A percentile compares a stretch with the other conserved stretches of the same genome.
Conservation (phyloP, 208 protist species). For the Trypanosoma lewisi region DNA sequence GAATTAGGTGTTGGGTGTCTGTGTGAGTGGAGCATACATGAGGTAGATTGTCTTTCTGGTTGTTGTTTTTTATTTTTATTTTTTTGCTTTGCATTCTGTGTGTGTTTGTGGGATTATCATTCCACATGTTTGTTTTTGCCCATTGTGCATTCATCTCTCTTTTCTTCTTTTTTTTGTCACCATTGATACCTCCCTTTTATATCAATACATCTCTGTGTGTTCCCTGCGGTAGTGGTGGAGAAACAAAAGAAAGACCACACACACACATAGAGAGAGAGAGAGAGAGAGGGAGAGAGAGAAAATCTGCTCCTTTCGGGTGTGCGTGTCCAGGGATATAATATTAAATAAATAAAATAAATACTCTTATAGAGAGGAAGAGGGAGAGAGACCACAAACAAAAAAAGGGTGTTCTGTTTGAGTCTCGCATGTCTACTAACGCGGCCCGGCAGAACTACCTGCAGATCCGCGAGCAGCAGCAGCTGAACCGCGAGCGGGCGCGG, state of each 20-base stretch:
- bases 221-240: too few species aligned
- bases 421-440: conserved; percentile 36
- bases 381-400: background rate
- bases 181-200: background rate
- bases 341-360: background rate
- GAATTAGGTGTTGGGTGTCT: too few species aligned
- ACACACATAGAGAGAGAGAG: too few species aligned
- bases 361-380: background rate
- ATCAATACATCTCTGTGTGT: too few species aligned
- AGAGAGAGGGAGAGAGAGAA: too few species aligned
- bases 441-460: conserved; percentile 71
- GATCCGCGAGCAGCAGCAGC: conserved; percentile 82
- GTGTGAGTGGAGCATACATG: too few species aligned
- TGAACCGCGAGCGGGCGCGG: conserved; percentile 60
- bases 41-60: background rate
- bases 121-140: conserved; percentile 9
- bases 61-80: conserved; percentile 18
- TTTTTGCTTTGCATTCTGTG: conserved; percentile 11
- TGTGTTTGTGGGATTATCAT: conserved; percentile 3
- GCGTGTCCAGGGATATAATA: too few species aligned
- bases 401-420: background rate
- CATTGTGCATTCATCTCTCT: too few species aligned
- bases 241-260: too few species aligned
- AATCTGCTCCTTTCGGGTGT: too few species aligned
- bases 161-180: background rate